phyloP scores from a whole-genome alignment of 208 protist genomes.

The Leishmania gerbilli region DNA sequence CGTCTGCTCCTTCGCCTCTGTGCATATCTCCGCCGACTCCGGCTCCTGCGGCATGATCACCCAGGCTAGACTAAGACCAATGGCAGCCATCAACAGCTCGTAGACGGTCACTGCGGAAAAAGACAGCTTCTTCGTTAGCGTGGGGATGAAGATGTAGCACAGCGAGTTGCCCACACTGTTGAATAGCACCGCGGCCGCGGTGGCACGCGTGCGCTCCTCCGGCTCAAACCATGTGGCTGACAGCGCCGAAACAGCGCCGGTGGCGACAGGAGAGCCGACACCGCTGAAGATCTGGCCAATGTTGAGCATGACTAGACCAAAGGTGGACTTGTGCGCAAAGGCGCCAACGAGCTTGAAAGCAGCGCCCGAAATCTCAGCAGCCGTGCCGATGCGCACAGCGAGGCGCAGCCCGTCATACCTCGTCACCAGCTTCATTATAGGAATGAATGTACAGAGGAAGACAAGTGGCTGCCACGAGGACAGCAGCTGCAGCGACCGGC shows the following conservation, averaged over 20 bases:
- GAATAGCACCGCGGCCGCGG: conserved; percentile 76
- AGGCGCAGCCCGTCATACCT: conserved; percentile 74
- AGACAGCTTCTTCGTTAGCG: conserved; percentile 48
- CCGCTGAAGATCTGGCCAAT: conserved; percentile 86
- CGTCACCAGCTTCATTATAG: conserved; percentile 80
- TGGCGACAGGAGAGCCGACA: conserved; percentile 84
- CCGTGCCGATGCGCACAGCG: conserved; percentile 66
- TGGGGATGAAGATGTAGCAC: conserved; percentile 78
- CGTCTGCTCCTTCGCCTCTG: conserved; percentile 6
- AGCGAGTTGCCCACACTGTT: conserved; percentile 85
- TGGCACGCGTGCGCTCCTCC: conserved; percentile 82
- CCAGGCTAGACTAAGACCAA: conserved; percentile 57
- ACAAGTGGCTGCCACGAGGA: conserved; percentile 85
- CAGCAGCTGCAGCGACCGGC: conserved; percentile 66
- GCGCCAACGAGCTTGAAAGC: conserved; percentile 69
- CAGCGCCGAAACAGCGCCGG: conserved; percentile 75
- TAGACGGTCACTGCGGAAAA: conserved; percentile 72
- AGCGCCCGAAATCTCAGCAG: conserved; percentile 66
- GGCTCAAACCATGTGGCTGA: conserved; percentile 85
- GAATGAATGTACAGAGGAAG: conserved; percentile 70
- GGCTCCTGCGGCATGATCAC: conserved; percentile 62
- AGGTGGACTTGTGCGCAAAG: conserved; percentile 34
- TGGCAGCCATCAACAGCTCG: conserved; percentile 63
- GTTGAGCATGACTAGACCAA: conserved; percentile 71
- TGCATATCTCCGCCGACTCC: conserved; percentile 3